Percentiles rank a stretch among this genome's conserved stretches.
Evolutionary conservation across 2,329 filamentous ascomycete genomes (phyloP).

Genomic region (Lachnellula hyalina): DNA sequence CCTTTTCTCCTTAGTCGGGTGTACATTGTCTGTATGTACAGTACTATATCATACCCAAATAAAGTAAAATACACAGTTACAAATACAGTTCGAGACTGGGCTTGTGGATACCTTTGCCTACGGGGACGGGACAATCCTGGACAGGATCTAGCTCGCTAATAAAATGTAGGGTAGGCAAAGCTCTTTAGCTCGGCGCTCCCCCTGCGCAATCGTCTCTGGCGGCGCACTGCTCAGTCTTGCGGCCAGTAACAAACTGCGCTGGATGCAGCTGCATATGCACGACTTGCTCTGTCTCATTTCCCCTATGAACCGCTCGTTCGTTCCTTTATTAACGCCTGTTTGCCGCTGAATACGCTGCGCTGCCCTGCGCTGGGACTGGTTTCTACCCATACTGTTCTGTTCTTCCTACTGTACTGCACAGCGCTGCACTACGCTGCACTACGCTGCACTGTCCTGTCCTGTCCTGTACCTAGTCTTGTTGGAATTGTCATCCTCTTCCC

Average conservation of each 20-base stretch:
- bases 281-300: constrained; percentile 9
- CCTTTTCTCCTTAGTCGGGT: too few species aligned
- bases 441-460: neutral
- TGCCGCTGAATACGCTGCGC: neutral
- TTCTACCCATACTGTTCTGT: neutral
- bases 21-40: too few species aligned
- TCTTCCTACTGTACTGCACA: neutral
- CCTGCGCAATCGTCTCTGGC: neutral
- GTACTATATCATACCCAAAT: too few species aligned
- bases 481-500: constrained; percentile 5
- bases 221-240: neutral
- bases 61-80: too few species aligned
- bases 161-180: too few species aligned
- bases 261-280: constrained; percentile 6
- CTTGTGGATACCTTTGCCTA: too few species aligned
- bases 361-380: neutral
- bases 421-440: too few species aligned
- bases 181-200: neutral
- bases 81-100: too few species aligned
- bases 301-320: neutral
- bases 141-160: too few species aligned
- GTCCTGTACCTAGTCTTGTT: neutral
- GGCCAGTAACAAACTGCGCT: constrained; percentile 1
- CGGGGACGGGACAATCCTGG: too few species aligned
- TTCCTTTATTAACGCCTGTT: constrained; percentile 7